Evolutionary conservation across 1,284 basidiomycete genomes (phyloP), one percentile per base, ranked within the genome.

Genomic region (Chalciporus sp.): DNA sequence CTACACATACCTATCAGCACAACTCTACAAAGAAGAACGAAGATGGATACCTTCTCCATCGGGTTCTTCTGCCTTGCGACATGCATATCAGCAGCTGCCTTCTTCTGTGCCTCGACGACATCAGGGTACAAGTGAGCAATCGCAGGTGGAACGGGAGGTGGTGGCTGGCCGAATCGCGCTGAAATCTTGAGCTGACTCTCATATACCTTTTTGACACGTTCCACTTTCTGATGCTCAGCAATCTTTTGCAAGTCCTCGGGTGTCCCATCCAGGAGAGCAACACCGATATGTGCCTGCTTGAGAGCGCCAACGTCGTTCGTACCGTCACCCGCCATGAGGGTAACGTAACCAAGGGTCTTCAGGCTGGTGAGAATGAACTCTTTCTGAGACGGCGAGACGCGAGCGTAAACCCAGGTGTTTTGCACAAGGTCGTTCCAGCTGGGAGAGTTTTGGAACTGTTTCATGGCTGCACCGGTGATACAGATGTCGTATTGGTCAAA

Each of bases 301-400:
- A 98, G 83, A 3, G 95, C 95, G 29, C 95, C 95, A 45, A 98
- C 95, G 62, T 98, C 95, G 71, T 98, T 98, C 16, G 95, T 98
- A 37, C 95, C 95, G 69, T 98, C 95, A 55, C 95, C 95, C 11
- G 94, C 95, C 95, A 98, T 98, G 51, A 98, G 80, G 0, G 95
- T 98, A 7, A 83, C 81, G 71, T 92, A 98, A 26, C 95, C 95
- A 26, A 96, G 83, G 12, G 81, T 80, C 69, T 94, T 93, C 52
- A 98, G 79, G 3, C 90, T 89, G 0, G 92, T 92, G 45, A 98
- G 82, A 72, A 98, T 96, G 70, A 84, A 84, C 71, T 98, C 95
- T 74, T 98, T 98, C 71, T 98, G 95, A 1, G 84, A 74, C 1
- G 95, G 95, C n/a, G 95, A 96, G 19, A 97, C 94, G 49, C 95